Percentiles rank a stretch among this genome's conserved stretches.
Evolutionary conservation across 2,329 filamentous ascomycete genomes (phyloP).

Genomic region (Rutstroemia sp.): DNA sequence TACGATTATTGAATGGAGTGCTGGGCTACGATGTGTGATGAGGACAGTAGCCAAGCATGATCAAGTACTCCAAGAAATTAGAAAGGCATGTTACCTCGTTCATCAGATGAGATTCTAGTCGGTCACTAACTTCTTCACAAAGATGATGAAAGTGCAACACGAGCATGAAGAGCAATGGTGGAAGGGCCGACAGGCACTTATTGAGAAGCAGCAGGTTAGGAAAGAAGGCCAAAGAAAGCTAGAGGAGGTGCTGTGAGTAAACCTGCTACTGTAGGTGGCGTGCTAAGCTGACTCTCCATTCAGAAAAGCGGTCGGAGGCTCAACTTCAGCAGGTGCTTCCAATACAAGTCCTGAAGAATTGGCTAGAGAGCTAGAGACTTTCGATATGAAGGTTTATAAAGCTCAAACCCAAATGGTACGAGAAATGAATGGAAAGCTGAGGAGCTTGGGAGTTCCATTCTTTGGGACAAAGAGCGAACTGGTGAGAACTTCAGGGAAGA

Average conservation of each 20-base stretch:
- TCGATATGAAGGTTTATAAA: conserved; percentile 55
- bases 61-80: conserved; percentile 36
- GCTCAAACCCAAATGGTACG: conserved; percentile 51
- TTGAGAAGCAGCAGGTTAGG: conserved; percentile 43
- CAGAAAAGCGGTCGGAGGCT: conserved; percentile 39
- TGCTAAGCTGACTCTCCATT: not conserved
- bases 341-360: conserved; percentile 34
- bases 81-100: conserved; percentile 20
- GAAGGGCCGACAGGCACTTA: conserved; percentile 41
- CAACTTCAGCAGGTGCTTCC: conserved; percentile 25
- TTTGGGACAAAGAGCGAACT: conserved; percentile 44
- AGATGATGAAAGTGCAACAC: conserved; percentile 57
- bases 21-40: conserved; percentile 43
- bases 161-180: conserved; percentile 57
- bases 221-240: conserved; percentile 45
- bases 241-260: conserved; percentile 45
- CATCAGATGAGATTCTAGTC: not conserved
- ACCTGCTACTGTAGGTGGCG: not conserved
- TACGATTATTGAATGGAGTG: conserved; percentile 43
- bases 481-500: conserved; percentile 31
- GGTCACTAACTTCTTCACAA: not conserved
- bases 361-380: conserved; percentile 46
- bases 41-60: conserved; percentile 39
- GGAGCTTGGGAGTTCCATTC: conserved; percentile 51
- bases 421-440: conserved; percentile 48